These are phyloP conservation scores for Eutrema salsugineum DNA, from an alignment of 441 rosid species.

Conservation along the genomic window DNA sequence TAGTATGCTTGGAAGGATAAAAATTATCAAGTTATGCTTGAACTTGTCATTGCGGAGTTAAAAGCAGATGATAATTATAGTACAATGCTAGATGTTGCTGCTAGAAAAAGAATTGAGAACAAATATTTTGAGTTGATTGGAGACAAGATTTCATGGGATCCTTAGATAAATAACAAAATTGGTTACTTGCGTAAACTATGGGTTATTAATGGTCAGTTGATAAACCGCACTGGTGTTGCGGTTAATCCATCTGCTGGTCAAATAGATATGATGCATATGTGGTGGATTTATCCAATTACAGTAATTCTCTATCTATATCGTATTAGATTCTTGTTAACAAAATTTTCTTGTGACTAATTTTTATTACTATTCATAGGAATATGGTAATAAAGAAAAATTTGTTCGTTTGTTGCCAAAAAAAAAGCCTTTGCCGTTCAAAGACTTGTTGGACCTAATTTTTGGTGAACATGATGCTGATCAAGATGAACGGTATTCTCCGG, in stretches of 20 bases:
- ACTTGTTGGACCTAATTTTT: not conserved
- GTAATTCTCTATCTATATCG: not conserved
- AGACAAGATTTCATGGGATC: not conserved
- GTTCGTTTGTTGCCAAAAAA: not conserved
- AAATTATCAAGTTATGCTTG: not conserved
- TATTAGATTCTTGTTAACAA: not conserved
- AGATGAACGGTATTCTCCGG: not conserved
- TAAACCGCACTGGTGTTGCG: not conserved
- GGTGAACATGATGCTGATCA: conserved; percentile 2
- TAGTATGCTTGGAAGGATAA: not conserved
- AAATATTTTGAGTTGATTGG: not conserved
- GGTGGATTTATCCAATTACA: not conserved
- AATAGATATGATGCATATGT: not conserved
- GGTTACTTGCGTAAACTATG: not conserved
- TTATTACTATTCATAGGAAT: not conserved
- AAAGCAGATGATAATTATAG: not conserved
- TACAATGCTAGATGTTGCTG: not conserved
- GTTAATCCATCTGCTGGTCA: not conserved
- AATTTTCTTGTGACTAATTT: not conserved
- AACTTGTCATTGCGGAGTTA: not conserved
- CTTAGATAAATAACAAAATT: not conserved
- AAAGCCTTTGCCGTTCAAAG: not conserved
- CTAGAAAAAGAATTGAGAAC: not conserved
- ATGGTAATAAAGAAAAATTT: not conserved
- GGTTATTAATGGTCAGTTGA: not conserved